Evolutionary conservation across 2,329 filamentous ascomycete genomes (phyloP), one percentile per base, ranked within the genome.

Genomic region (Plectosphaerella sp.): DNA sequence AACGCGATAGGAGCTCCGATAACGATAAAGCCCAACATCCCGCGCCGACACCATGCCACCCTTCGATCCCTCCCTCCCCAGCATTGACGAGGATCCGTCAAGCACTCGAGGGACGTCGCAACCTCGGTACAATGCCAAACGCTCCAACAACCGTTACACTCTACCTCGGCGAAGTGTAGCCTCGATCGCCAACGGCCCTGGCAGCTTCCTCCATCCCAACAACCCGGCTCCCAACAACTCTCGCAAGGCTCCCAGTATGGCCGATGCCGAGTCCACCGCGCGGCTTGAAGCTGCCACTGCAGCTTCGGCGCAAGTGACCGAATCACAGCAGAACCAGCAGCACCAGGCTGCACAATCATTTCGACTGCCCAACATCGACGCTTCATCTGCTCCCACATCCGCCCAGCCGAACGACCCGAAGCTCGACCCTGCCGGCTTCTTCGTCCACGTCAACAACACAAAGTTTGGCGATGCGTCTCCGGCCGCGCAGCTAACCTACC

Each of bases 371-470:
- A 33, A 33, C 28, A 33, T 33, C 11, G 28, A 16, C 22, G 9
- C 42, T 9, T 16, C 20, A n/a, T 5, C 45, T 35, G 37, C 39
- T 11, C 39, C 24, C 14, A 4, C 43, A 4, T 24, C 42, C 6
- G 18, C 24, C 24, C 41, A 45, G 39, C 43, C 45, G 28, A 16
- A 25, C 22, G 36, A 45, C 3, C 54, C 52, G 11, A 52, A 52
- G 18, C 52, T 57, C 52, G 56, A 57, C 22, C 54, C 51, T 14
- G 51, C 51, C 16, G 55, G 55, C 52, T 57, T 96, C 74, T 97
- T 96, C 74, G 88, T 90, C 1, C 76, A 97, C 42, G 78, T 97
- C 58, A 84, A 89, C 64, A 91, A 96, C 67, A 72, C 79, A 11
- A 80, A 83, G n/a, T 86, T 82, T 9, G 80, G 83, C 61, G 72